Conservation (phyloP, 2,329 filamentous ascomycete genomes). For the Pseudodiploospora longispora region DNA sequence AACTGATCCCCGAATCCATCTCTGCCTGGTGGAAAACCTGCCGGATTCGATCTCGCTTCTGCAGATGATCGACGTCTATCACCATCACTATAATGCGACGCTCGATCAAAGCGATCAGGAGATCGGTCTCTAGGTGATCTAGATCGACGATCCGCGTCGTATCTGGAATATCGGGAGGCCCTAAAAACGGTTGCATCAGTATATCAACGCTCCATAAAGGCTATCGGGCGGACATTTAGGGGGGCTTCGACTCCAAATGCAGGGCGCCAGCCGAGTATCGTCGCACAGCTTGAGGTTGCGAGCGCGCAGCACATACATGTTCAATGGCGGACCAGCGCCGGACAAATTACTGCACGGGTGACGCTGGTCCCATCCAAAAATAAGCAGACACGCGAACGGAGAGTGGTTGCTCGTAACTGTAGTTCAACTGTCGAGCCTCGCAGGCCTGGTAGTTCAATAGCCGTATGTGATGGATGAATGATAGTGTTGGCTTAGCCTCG, state of each 20-base stretch:
- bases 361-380: slow-evolving; percentile 13
- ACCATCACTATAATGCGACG: slow-evolving; percentile 48
- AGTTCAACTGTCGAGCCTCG: slow-evolving; percentile 1
- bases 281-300: background rate
- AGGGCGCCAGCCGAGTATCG: too few relatives aligned
- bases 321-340: slow-evolving; percentile 14
- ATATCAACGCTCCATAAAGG: too few relatives aligned
- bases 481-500: too few relatives aligned
- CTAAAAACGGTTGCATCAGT: slow-evolving; percentile 18
- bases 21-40: slow-evolving; percentile 52
- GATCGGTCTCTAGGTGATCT: slow-evolving; percentile 62
- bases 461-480: too few relatives aligned
- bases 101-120: slow-evolving; percentile 55
- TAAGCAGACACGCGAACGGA: background rate
- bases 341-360: slow-evolving; percentile 7
- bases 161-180: slow-evolving; percentile 50
- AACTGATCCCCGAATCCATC: slow-evolving; percentile 49
- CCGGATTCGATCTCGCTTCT: slow-evolving; percentile 47
- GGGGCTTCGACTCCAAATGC: too few relatives aligned
- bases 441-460: background rate
- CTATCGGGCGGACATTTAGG: too few relatives aligned
- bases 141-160: slow-evolving; percentile 56
- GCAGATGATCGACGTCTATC: slow-evolving; percentile 63
- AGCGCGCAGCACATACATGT: slow-evolving; percentile 14
- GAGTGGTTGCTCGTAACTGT: background rate